phyloP scores from a whole-genome alignment of 352 stramenopile genomes.

The Hyaloperonospora brassicae region DNA sequence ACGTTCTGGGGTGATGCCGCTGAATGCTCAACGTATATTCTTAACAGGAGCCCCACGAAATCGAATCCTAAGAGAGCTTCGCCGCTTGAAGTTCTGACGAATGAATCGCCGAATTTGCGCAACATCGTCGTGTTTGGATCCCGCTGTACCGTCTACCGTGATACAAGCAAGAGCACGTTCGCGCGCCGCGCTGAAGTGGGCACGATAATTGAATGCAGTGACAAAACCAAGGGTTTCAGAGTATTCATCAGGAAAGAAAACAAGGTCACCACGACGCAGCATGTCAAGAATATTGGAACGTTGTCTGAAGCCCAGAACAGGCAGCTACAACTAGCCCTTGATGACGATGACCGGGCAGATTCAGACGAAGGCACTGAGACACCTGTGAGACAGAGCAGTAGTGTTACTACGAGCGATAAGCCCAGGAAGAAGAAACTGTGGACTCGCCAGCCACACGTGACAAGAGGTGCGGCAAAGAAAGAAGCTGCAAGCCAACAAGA shows the following conservation, averaged over 20 bases:
- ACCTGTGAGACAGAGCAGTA: neutral
- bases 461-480: neutral
- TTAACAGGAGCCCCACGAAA: slow-evolving; percentile 19
- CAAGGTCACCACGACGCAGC: neutral
- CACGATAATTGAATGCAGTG: slow-evolving; percentile 13
- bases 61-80: slow-evolving; percentile 7
- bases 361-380: neutral
- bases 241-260: slow-evolving; percentile 2
- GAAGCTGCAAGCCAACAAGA: neutral
- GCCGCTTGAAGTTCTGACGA: neutral
- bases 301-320: neutral
- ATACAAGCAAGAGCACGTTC: slow-evolving; percentile 11
- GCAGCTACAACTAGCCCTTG: neutral
- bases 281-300: neutral
- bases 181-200: slow-evolving; percentile 1
- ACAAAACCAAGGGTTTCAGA: slow-evolving; percentile 15
- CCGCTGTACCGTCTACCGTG: slow-evolving; percentile 10
- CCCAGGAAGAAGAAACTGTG: neutral
- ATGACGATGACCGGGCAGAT: slow-evolving; percentile 1
- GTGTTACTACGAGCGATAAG: neutral
- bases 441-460: neutral
- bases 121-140: slow-evolving; percentile 13
- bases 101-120: neutral
- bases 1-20: slow-evolving; percentile 23
- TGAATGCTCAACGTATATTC: slow-evolving; percentile 20